Conservation (phyloP, 306 rosid species). For the Lathyrus tuberosus region DNA sequence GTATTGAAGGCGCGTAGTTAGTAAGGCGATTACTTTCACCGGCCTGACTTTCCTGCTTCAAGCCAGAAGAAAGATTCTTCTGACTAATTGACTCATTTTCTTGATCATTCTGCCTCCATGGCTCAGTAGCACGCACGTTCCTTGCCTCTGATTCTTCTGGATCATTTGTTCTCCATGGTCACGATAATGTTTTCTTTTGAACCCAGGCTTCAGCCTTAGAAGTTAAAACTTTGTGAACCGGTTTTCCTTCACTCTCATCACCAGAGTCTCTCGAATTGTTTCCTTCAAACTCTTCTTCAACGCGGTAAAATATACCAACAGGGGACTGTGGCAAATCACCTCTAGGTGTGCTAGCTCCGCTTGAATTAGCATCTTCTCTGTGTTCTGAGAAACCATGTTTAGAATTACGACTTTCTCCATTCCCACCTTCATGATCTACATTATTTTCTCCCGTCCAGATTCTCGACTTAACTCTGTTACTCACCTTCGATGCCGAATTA, state of each 20-base stretch:
- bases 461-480: slow-evolving; percentile 94
- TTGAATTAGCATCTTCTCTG: slow-evolving; percentile 87
- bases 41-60: no score
- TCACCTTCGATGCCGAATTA: slow-evolving; percentile 86
- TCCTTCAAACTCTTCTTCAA: slow-evolving; percentile 66
- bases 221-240: slow-evolving; percentile 65
- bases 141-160: slow-evolving; percentile 65
- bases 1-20: no score
- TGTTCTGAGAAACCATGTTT: no score
- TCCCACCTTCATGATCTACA: no score
- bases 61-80: no score
- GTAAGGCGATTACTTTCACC: no score
- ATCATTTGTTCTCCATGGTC: slow-evolving; percentile 90
- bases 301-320: slow-evolving; percentile 56
- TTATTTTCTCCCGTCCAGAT: no score
- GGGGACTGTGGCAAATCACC: slow-evolving; percentile 67
- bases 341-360: slow-evolving; percentile 95
- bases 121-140: no score
- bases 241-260: slow-evolving; percentile 72
- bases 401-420: no score
- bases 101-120: no score
- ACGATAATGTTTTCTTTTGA: slow-evolving; percentile 75
- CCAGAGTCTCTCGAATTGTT: slow-evolving; percentile 62
- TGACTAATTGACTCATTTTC: no score
- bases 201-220: slow-evolving; percentile 92